phyloP scores from a whole-genome alignment of 2,329 filamentous ascomycete species.

The Hypoxylon sp. region DNA sequence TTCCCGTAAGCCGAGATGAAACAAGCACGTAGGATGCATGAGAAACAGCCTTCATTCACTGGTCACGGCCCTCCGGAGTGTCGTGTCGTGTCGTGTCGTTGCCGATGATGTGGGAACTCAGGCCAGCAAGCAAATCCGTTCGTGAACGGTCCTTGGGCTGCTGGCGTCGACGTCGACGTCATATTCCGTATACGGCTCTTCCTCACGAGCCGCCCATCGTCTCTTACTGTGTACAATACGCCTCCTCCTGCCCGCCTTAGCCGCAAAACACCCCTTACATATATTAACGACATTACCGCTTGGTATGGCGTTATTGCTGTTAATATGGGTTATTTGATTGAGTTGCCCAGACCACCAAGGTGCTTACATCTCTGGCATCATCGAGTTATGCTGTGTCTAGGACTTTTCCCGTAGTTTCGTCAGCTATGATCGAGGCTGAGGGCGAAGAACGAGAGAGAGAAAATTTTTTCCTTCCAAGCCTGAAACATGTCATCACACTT shows the following conservation, averaged over 20 bases:
- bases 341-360: not conserved
- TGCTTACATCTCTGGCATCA: slow-evolving; percentile 8
- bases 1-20: slow-evolving; percentile 37
- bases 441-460: slow-evolving; percentile 29
- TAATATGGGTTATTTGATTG: slow-evolving; percentile 26
- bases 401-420: slow-evolving; percentile 9
- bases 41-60: slow-evolving; percentile 33
- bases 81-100: too few species aligned
- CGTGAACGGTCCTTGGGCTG: slow-evolving; percentile 11
- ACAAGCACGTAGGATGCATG: slow-evolving; percentile 33
- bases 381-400: slow-evolving; percentile 20
- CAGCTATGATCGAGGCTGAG: slow-evolving; percentile 33
- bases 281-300: slow-evolving; percentile 14
- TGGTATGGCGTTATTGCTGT: slow-evolving; percentile 21
- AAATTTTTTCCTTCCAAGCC: slow-evolving; percentile 27
- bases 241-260: slow-evolving; percentile 26
- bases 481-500: slow-evolving; percentile 40
- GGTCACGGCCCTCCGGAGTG: slow-evolving; percentile 17
- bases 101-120: slow-evolving; percentile 20
- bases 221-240: too few species aligned
- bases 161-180: slow-evolving; percentile 20
- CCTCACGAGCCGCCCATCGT: slow-evolving; percentile 8
- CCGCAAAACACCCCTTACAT: slow-evolving; percentile 17
- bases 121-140: not conserved
- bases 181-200: slow-evolving; percentile 20